Evolutionary conservation across 352 stramenopile genomes (phyloP).

Genomic region (Plasmopara muralis): DNA sequence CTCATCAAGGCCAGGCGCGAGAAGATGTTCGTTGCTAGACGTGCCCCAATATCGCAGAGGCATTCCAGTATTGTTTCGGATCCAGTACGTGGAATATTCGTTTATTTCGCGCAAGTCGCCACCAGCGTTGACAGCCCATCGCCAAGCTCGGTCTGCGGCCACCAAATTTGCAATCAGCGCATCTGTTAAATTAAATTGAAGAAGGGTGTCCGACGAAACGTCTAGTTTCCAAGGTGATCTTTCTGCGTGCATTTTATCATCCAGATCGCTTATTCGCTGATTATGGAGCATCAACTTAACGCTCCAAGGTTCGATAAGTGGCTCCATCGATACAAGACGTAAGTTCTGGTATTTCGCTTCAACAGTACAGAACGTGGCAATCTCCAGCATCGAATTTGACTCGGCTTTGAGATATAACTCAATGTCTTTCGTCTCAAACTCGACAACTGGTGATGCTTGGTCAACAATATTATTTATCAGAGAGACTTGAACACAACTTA

Average conservation of each 20-base stretch:
- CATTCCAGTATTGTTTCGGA: constrained; percentile 80
- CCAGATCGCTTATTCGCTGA: constrained; percentile 12
- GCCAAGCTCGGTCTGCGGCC: constrained; percentile 67
- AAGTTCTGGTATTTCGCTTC: constrained; percentile 85
- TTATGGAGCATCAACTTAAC: constrained; percentile 38
- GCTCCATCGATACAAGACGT: constrained; percentile 71
- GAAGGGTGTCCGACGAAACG: constrained; percentile 51
- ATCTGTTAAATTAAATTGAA: constrained; percentile 78
- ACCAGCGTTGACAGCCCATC: constrained; percentile 67
- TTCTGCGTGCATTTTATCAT: constrained; percentile 14
- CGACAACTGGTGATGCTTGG: constrained; percentile 70
- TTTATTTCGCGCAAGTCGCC: constrained; percentile 64
- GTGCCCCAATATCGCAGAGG: constrained; percentile 66
- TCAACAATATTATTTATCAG: constrained; percentile 82
- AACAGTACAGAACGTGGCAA: constrained; percentile 31
- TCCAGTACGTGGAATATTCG: constrained; percentile 83
- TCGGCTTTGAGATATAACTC: constrained; percentile 28
- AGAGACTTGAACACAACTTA: constrained; percentile 46
- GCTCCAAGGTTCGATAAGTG: constrained; percentile 77
- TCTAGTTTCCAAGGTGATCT: constrained; percentile 45
- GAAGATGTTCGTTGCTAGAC: constrained; percentile 45
- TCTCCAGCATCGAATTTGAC: constrained; percentile 30
- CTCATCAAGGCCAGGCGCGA: constrained; percentile 53
- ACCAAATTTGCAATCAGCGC: constrained; percentile 75
- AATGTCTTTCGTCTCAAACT: constrained; percentile 44